Conservation (phyloP, 805 yeast species). For the Candida succiphila region DNA sequence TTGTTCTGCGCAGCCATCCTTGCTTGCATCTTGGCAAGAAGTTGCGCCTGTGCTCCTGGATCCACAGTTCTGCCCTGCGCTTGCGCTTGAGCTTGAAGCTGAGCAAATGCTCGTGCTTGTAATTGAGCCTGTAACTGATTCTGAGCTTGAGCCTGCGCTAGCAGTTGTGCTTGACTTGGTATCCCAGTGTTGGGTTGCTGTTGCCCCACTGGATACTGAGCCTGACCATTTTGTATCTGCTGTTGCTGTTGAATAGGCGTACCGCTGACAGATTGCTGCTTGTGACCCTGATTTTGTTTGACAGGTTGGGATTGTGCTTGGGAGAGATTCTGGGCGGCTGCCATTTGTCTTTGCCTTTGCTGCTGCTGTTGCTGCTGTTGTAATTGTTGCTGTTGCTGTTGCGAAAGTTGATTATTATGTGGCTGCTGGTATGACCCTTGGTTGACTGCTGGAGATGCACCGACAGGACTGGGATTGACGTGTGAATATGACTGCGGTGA, state of each 20-base stretch:
- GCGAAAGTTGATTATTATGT: background rate
- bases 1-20: background rate
- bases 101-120: background rate
- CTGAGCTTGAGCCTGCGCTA: slow-evolving; percentile 4
- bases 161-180: background rate
- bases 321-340: background rate
- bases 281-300: too few relatives aligned
- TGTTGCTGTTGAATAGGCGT: too few relatives aligned
- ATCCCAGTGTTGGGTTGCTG: too few relatives aligned
- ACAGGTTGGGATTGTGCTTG: background rate
- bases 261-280: too few relatives aligned
- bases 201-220: too few relatives aligned
- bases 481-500: background rate
- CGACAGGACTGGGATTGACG: too few relatives aligned
- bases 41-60: slow-evolving; percentile 1
- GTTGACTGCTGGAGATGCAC: too few relatives aligned
- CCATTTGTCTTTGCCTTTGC: slow-evolving; percentile 1
- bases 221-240: too few relatives aligned
- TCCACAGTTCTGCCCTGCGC: slow-evolving; percentile 1
- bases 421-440: slow-evolving; percentile 2
- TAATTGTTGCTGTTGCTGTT: slow-evolving; percentile 8
- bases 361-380: too few relatives aligned
- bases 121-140: slow-evolving; percentile 3
- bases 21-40: slow-evolving; percentile 2
- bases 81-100: slow-evolving; percentile 2